Conservation (phyloP, 495 filamentous ascomycete species). For the Diplogelasinospora grovesii region DNA sequence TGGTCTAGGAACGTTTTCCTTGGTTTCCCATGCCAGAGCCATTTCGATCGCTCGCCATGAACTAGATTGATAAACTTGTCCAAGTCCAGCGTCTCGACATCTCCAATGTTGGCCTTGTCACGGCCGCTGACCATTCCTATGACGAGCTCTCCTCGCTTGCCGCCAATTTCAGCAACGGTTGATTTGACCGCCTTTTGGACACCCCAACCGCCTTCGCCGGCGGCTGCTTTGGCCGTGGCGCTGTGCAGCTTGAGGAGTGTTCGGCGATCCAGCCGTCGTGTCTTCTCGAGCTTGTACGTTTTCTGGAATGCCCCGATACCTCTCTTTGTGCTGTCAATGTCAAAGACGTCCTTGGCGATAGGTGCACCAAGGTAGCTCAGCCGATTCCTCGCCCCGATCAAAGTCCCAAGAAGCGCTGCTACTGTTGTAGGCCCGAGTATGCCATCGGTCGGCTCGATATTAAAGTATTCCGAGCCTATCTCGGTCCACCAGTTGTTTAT, state of each 20-base stretch:
- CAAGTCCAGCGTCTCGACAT: conserved; percentile 85
- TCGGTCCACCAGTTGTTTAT: conserved; percentile 96
- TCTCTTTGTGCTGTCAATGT: conserved; percentile 70
- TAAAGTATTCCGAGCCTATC: conserved; percentile 84
- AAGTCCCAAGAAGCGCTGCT: conserved; percentile 75
- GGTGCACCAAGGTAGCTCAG: conserved; percentile 73
- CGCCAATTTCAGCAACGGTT: conserved; percentile 86
- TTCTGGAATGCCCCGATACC: conserved; percentile 88
- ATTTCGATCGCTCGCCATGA: conserved; percentile 76
- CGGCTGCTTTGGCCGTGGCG: conserved; percentile 81
- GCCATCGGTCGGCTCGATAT: conserved; percentile 84
- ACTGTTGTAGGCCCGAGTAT: conserved; percentile 90
- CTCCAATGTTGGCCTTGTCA: conserved; percentile 83
- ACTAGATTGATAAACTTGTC: conserved; percentile 73
- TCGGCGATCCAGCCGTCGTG: conserved; percentile 70
- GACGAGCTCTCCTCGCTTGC: conserved; percentile 91
- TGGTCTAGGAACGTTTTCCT: conserved; percentile 46
- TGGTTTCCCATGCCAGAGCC: conserved; percentile 89
- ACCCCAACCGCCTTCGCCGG: conserved; percentile 61
- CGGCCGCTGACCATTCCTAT: conserved; percentile 86
- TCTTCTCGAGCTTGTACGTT: conserved; percentile 68
- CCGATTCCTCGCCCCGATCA: conserved; percentile 85
- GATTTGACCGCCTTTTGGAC: conserved; percentile 89
- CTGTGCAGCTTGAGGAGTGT: conserved; percentile 77
- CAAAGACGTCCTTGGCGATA: conserved; percentile 87